Percentiles rank a stretch among this genome's conserved stretches.
Conservation (phyloP, 805 yeast genomes). For the Candida palmyrensis region DNA sequence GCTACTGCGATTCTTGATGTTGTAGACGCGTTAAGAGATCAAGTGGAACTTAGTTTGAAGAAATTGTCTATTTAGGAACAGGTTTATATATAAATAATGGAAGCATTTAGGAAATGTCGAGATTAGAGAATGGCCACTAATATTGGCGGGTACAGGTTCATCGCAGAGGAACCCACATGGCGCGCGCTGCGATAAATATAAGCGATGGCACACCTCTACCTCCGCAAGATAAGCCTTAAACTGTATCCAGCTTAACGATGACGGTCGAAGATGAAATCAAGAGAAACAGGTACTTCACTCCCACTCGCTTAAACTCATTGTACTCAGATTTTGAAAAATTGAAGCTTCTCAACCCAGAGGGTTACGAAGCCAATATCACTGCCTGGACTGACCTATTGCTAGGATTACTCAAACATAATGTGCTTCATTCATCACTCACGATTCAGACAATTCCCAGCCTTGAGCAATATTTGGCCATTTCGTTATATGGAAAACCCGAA, state of each 20-base stretch:
- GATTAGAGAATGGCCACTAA: too few species aligned
- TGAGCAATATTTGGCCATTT: slow-evolving; percentile 16
- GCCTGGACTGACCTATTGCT: slow-evolving; percentile 28
- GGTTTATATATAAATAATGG: too few species aligned
- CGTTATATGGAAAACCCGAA: slow-evolving; percentile 28
- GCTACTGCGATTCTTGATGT: slow-evolving; percentile 80
- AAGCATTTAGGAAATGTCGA: too few species aligned
- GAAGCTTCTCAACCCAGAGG: slow-evolving; percentile 34
- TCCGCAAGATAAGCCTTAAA: too few species aligned
- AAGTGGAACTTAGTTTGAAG: slow-evolving; percentile 32
- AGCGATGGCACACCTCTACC: too few species aligned
- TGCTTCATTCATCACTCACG: slow-evolving; percentile 12
- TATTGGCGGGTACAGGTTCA: too few species aligned
- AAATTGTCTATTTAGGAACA: slow-evolving; percentile 9
- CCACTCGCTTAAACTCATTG: slow-evolving; percentile 27
- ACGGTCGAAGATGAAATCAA: slow-evolving; percentile 11
- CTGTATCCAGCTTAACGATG: too few species aligned
- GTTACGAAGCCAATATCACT: slow-evolving; percentile 36
- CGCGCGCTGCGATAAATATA: too few species aligned
- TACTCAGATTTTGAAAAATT: slow-evolving; percentile 29
- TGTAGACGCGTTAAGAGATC: slow-evolving; percentile 64
- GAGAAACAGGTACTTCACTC: slow-evolving; percentile 16
- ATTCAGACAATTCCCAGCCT: slow-evolving; percentile 13
- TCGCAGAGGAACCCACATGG: too few species aligned
- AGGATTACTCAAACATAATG: slow-evolving; percentile 15